phyloP scores from a whole-genome alignment of 2,329 filamentous ascomycete species.

The Diaporthe vexans region DNA sequence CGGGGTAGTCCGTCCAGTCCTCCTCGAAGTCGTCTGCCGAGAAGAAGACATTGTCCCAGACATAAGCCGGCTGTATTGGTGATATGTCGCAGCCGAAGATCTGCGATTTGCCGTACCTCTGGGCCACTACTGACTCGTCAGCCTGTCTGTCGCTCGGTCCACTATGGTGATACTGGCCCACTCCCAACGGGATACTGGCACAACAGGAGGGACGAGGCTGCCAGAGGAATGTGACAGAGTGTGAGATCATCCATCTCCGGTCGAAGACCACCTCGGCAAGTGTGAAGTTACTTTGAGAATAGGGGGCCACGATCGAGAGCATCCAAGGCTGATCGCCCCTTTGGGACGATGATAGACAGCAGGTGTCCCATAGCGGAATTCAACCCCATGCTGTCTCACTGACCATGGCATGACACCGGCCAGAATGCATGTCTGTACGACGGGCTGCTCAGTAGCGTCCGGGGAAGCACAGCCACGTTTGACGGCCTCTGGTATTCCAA shows the following conservation, averaged over 20 bases:
- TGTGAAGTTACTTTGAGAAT: not conserved
- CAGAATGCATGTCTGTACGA: constrained; percentile 11
- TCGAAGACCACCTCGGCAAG: not conserved
- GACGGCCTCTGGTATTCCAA: constrained; percentile 7
- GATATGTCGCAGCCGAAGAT: constrained; percentile 66
- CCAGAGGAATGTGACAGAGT: not conserved
- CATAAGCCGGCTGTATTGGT: constrained; percentile 65
- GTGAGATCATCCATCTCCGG: not conserved
- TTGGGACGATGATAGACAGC: not conserved
- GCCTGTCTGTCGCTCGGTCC: not conserved
- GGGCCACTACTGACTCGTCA: constrained; percentile 56
- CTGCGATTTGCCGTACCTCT: constrained; percentile 58
- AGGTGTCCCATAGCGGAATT: not conserved
- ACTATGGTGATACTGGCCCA: not conserved
- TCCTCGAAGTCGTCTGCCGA: constrained; percentile 67
- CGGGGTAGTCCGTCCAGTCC: constrained; percentile 61
- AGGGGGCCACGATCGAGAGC: not conserved
- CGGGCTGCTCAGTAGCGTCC: not conserved
- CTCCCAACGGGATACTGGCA: not conserved
- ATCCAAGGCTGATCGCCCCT: not conserved
- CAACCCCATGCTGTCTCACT: constrained; percentile 5
- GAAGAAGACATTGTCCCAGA: constrained; percentile 66
- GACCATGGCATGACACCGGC: constrained; percentile 4
- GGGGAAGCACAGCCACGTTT: constrained; percentile 7
- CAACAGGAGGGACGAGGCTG: not conserved